Percentiles rank a stretch among this genome's conserved stretches.
These are phyloP conservation scores for Fusarium penzigii DNA, from an alignment of 2,329 filamentous ascomycete species.

Conservation along the genomic window DNA sequence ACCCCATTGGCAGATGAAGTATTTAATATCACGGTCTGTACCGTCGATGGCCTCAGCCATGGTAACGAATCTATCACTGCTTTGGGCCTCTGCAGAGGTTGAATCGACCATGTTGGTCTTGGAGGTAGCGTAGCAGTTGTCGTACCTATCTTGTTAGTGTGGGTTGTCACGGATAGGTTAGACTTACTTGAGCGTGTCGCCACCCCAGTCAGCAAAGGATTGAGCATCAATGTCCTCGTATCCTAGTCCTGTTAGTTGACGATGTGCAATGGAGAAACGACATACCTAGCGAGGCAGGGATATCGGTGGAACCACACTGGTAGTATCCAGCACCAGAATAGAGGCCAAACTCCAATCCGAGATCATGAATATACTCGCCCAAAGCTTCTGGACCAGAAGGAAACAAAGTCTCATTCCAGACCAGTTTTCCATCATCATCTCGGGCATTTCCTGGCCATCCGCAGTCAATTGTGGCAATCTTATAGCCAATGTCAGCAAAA, in stretches of 20 bases:
- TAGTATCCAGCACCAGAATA: constrained; percentile 52
- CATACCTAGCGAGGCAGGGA: constrained; percentile 46
- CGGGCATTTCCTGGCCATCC: constrained; percentile 51
- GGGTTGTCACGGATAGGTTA: fast-evolving
- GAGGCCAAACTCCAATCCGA: constrained; percentile 54
- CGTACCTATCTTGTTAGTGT: constrained; percentile 36
- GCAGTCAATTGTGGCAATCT: constrained; percentile 58
- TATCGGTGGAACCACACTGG: constrained; percentile 44
- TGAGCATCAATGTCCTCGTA: constrained; percentile 44
- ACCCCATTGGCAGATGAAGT: constrained; percentile 56
- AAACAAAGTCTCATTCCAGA: constrained; percentile 52
- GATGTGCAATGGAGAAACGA: neutral
- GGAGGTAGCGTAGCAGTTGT: constrained; percentile 50
- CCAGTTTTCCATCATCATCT: constrained; percentile 45
- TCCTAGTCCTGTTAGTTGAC: constrained; percentile 24
- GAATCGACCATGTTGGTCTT: constrained; percentile 44
- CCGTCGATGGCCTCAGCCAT: constrained; percentile 46
- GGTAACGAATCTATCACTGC: constrained; percentile 43
- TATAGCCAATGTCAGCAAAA: constrained; percentile 54
- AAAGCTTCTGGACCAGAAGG: constrained; percentile 51
- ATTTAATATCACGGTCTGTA: constrained; percentile 44
- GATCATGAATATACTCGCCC: constrained; percentile 49
- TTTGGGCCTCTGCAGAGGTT: constrained; percentile 39
- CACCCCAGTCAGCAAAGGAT: constrained; percentile 45
- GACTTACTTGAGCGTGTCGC: constrained; percentile 53